Evolutionary conservation across 129 eudicot species (phyloP).

Genomic region (Centaurea solstitialis): DNA sequence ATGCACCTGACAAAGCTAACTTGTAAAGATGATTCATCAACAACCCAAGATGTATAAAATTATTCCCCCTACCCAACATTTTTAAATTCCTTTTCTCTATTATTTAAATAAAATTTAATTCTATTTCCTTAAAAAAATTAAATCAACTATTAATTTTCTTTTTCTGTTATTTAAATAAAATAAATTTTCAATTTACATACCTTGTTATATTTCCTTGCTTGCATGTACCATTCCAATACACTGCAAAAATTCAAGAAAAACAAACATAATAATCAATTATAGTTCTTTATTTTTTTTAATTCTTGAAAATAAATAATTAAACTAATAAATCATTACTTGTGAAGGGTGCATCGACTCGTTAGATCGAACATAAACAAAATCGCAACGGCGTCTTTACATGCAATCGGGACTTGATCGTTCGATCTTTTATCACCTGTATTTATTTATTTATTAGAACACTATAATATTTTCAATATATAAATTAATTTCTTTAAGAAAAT

Average conservation of each 20-base stretch:
- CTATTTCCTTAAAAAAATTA: too few species aligned
- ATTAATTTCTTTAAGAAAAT: neutral
- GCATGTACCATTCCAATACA: conserved; percentile 80
- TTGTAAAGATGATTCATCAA: conserved; percentile 34
- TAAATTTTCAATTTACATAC: conserved; percentile 32
- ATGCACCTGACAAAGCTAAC: conserved; percentile 35
- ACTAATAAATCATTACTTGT: conserved; percentile 46
- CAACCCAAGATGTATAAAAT: conserved; percentile 26
- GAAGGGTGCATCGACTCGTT: conserved; percentile 83
- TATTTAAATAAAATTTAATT: neutral
- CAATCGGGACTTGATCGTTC: conserved; percentile 85
- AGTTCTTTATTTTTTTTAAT: too few species aligned
- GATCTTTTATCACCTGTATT: conserved; percentile 68
- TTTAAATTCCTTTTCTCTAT: neutral
- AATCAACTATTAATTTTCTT: neutral
- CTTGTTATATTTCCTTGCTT: conserved; percentile 97
- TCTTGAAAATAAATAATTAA: neutral
- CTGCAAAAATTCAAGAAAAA: conserved; percentile 50
- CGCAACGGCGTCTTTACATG: conserved; percentile 96
- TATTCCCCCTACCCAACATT: conserved; percentile 28
- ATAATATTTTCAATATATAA: neutral
- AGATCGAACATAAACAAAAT: conserved; percentile 98
- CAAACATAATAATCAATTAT: neutral
- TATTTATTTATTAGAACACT: neutral
- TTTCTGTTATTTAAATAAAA: neutral